A percentile compares a stretch with the other conserved stretches of the same genome.
phyloP scores from a whole-genome alignment of 1,284 basidiomycete genomes.

The Chondrostereum purpureum region DNA sequence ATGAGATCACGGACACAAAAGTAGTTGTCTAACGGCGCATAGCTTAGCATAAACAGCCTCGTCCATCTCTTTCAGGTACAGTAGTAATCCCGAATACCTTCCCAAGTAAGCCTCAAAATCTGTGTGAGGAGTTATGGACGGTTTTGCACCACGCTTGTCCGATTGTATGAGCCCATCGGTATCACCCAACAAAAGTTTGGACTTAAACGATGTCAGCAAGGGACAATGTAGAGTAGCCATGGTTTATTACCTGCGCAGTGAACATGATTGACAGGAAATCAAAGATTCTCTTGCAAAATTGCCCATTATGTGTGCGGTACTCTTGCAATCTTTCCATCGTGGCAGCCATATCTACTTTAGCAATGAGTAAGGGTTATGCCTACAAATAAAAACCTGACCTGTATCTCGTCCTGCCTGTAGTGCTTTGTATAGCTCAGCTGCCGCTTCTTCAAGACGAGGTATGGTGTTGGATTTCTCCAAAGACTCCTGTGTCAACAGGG shows the following conservation, averaged over 20 bases:
- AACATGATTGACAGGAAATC: constrained; percentile 91
- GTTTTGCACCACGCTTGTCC: constrained; percentile 35
- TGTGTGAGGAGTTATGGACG: constrained; percentile 55
- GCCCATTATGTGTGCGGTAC: constrained; percentile 79
- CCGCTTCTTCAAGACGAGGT: constrained; percentile 74
- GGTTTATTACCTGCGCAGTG: constrained; percentile 71
- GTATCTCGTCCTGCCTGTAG: constrained; percentile 86
- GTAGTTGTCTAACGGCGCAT: constrained; percentile 61
- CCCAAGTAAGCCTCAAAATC: constrained; percentile 80
- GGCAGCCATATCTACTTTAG: constrained; percentile 85
- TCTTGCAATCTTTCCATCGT: constrained; percentile 89
- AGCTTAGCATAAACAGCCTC: constrained; percentile 77
- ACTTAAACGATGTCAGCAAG: constrained; percentile 28
- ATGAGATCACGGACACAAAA: constrained; percentile 3
- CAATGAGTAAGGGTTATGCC: constrained; percentile 1
- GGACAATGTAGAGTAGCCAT: not conserved
- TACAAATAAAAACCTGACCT: constrained; percentile 35
- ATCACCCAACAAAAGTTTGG: constrained; percentile 60
- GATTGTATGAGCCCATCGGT: constrained; percentile 45
- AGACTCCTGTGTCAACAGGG: constrained; percentile 79
- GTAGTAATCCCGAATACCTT: constrained; percentile 82
- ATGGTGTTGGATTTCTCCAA: constrained; percentile 76
- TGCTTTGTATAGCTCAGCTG: constrained; percentile 91
- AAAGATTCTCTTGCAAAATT: constrained; percentile 87
- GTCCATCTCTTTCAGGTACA: constrained; percentile 96